phyloP scores from a whole-genome alignment of 2,329 filamentous ascomycete species.

The Ophiostoma angusticollis region DNA sequence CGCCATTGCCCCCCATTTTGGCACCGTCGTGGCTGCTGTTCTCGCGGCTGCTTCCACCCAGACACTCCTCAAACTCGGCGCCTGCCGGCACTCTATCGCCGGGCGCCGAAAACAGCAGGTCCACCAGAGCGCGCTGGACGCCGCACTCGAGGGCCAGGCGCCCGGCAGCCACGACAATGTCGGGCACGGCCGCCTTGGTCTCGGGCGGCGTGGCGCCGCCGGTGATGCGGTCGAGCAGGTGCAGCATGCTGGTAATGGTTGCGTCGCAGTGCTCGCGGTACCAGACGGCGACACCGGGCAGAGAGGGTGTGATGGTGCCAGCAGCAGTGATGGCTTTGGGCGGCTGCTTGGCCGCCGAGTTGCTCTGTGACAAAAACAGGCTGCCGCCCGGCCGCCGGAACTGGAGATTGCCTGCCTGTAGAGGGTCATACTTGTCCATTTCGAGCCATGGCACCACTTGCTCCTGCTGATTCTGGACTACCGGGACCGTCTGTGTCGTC shows the following conservation, averaged over 20 bases:
- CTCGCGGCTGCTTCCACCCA: not conserved
- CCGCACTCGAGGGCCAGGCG: slow-evolving; percentile 12
- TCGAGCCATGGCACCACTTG: too few relatives aligned
- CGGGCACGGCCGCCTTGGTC: slow-evolving; percentile 1
- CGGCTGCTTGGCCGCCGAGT: not conserved
- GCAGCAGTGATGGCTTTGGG: not conserved
- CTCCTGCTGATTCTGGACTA: too few relatives aligned
- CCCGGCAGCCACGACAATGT: slow-evolving; percentile 9
- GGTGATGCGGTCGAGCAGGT: slow-evolving; percentile 9
- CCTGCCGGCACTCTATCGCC: slow-evolving; percentile 5
- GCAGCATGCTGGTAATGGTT: not conserved
- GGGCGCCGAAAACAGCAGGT: not conserved
- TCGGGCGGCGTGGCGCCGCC: slow-evolving; percentile 4
- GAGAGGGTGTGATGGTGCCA: not conserved
- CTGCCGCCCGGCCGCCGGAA: too few relatives aligned
- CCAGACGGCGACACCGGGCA: not conserved
- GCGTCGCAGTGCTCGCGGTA: slow-evolving; percentile 6
- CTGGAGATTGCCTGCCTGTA: too few relatives aligned
- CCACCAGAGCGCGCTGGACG: slow-evolving; percentile 10
- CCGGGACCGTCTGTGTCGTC: too few relatives aligned
- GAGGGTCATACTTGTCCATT: too few relatives aligned
- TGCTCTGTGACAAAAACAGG: too few relatives aligned
- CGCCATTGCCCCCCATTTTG: not conserved
- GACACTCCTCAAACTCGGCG: slow-evolving; percentile 10
- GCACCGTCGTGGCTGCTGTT: not conserved